Conservation (phyloP, 2,329 filamentous ascomycete species). For the Pseudogymnoascus sp. region DNA sequence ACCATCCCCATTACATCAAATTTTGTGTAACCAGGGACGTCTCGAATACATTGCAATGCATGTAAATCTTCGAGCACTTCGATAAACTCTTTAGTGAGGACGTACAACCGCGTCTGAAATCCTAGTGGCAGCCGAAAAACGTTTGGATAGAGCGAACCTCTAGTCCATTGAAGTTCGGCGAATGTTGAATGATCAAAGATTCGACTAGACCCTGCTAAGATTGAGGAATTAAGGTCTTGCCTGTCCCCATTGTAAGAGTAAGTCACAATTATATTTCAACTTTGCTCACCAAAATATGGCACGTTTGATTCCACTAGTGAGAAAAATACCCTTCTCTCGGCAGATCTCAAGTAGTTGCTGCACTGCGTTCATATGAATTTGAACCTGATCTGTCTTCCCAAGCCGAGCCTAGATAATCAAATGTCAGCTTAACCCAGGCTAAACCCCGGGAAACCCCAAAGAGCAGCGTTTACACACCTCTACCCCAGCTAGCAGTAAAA, state of each 20-base stretch:
- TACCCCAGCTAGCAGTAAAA: conserved; percentile 34
- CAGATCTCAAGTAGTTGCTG: conserved; percentile 29
- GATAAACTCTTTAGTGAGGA: conserved; percentile 27
- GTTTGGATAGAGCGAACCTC: conserved; percentile 26
- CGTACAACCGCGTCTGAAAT: conserved; percentile 21
- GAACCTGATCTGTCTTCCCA: conserved; percentile 29
- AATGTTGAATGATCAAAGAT: conserved; percentile 35
- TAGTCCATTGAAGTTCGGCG: conserved; percentile 32
- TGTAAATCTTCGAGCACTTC: conserved; percentile 32
- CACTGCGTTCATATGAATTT: conserved; percentile 35
- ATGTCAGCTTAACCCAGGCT: conserved; percentile 10
- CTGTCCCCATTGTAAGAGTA: conserved; percentile 20
- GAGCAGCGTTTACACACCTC: conserved; percentile 28
- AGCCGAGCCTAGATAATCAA: conserved; percentile 28
- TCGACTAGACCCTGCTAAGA: conserved; percentile 32
- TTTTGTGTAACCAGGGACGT: conserved; percentile 15
- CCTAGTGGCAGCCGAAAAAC: conserved; percentile 29
- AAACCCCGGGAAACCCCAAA: neutral
- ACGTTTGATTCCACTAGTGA: conserved; percentile 35
- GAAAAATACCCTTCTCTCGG: conserved; percentile 20
- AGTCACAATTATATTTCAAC: neutral
- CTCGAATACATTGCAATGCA: conserved; percentile 32
- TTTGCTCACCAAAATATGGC: conserved; percentile 35
- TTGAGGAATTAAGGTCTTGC: conserved; percentile 35
- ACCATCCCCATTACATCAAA: conserved; percentile 24